Conservation (phyloP, 192 early-diverging fungal species). For the Coemansia furcata region DNA sequence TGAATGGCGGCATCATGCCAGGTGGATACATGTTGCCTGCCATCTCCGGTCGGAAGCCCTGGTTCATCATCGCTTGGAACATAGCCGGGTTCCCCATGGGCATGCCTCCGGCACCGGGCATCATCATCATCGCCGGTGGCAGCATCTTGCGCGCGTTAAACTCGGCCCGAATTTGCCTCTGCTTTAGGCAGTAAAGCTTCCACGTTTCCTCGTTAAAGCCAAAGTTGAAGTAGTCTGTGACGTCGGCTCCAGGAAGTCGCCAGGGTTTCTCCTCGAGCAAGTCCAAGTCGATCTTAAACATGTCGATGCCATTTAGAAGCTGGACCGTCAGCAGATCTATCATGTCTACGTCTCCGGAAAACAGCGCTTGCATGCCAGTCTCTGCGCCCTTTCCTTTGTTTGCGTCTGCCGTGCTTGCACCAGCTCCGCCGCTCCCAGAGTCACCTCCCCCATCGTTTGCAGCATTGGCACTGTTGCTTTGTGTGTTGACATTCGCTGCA, state of each 20-base stretch:
- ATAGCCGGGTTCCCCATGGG: slow-evolving; percentile 38
- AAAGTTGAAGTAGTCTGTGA: slow-evolving; percentile 99
- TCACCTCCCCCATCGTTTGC: neutral
- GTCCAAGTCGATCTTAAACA: slow-evolving; percentile 91
- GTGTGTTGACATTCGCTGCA: slow-evolving; percentile 5
- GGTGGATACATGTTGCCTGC: slow-evolving; percentile 38
- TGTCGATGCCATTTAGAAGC: slow-evolving; percentile 66
- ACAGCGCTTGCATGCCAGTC: slow-evolving; percentile 16
- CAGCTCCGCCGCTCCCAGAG: neutral
- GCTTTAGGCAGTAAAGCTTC: slow-evolving; percentile 91
- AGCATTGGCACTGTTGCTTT: slow-evolving; percentile 1
- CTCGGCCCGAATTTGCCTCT: slow-evolving; percentile 82
- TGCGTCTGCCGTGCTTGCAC: neutral
- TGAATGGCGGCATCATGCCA: slow-evolving; percentile 35
- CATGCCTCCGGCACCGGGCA: slow-evolving; percentile 27
- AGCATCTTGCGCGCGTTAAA: slow-evolving; percentile 59
- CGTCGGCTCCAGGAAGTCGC: slow-evolving; percentile 87
- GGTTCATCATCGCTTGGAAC: slow-evolving; percentile 38
- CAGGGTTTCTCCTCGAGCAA: slow-evolving; percentile 95
- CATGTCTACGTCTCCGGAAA: slow-evolving; percentile 30
- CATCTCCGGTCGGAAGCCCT: slow-evolving; percentile 26
- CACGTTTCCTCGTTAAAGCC: slow-evolving; percentile 97
- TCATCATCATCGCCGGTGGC: slow-evolving; percentile 49
- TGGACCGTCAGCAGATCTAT: slow-evolving; percentile 51
- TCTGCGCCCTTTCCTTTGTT: slow-evolving; percentile 12